phyloP scores from a whole-genome alignment of 495 filamentous ascomycete genomes.

The Extremus antarcticus region DNA sequence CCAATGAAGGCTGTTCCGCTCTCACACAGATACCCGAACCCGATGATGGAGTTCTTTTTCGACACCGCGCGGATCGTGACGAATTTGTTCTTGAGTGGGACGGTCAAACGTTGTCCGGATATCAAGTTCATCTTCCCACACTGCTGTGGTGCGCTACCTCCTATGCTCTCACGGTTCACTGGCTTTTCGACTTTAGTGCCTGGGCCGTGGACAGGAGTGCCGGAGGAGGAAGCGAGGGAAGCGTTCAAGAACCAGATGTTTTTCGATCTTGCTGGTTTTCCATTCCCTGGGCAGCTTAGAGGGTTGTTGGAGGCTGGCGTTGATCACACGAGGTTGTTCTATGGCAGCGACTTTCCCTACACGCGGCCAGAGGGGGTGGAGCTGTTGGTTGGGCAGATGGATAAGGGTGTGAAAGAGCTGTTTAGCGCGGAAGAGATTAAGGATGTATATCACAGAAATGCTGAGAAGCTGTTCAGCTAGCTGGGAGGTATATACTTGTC shows the following conservation, averaged over 20 bases:
- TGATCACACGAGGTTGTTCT: constrained; percentile 36
- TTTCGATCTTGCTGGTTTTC: constrained; percentile 38
- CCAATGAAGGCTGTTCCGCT: constrained; percentile 17
- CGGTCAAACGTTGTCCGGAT: constrained; percentile 32
- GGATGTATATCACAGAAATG: constrained; percentile 26
- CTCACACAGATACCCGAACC: constrained; percentile 30
- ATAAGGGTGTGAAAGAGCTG: constrained; percentile 23
- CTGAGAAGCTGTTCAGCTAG: constrained; percentile 18
- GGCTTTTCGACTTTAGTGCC: constrained; percentile 26
- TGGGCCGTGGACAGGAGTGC: constrained; percentile 3
- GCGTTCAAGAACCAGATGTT: constrained; percentile 31
- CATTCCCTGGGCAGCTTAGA: constrained; percentile 30
- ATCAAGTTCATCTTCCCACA: constrained; percentile 42
- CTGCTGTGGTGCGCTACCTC: constrained; percentile 37
- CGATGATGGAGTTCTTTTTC: constrained; percentile 48
- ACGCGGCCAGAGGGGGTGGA: constrained; percentile 5
- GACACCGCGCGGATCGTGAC: constrained; percentile 40
- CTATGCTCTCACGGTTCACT: constrained; percentile 35
- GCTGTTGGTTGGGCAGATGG: constrained; percentile 21
- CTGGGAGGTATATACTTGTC: neutral
- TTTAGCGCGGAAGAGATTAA: constrained; percentile 22
- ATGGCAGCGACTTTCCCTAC: constrained; percentile 35
- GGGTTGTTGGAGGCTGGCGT: constrained; percentile 20
- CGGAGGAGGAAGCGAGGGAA: constrained; percentile 15
- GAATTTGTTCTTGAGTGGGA: constrained; percentile 41